These are phyloP conservation scores for Medicago arabica DNA, from an alignment of 306 rosid species.

Conservation along the genomic window DNA sequence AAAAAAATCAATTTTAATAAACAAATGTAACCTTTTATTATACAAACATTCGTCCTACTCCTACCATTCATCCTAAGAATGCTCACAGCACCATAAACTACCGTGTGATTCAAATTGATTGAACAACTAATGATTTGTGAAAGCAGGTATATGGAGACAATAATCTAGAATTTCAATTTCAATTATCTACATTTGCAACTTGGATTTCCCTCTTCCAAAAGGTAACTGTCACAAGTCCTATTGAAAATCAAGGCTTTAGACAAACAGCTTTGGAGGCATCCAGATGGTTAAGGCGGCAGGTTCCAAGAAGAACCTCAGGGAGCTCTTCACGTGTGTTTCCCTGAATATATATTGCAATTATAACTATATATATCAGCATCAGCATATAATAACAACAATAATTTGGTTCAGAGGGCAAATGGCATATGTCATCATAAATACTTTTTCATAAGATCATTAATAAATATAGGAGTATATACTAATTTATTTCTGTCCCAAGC, in stretches of 20 bases:
- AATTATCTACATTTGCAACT: conserved; percentile 44
- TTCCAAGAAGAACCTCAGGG: conserved; percentile 88
- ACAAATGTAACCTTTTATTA: conserved; percentile 33
- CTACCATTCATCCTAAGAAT: conserved; percentile 44
- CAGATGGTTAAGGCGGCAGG: conserved; percentile 87
- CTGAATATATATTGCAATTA: conserved; percentile 52
- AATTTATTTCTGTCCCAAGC: not conserved
- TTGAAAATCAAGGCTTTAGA: conserved; percentile 54
- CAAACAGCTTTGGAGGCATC: conserved; percentile 75
- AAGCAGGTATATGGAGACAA: conserved; percentile 42
- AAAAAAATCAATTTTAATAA: conserved; percentile 20
- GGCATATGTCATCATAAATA: conserved; percentile 1
- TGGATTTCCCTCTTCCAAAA: conserved; percentile 28
- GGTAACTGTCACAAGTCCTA: not conserved
- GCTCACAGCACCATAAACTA: conserved; percentile 48
- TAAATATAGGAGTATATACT: conserved; percentile 27
- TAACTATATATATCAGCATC: not conserved
- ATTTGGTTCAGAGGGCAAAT: conserved; percentile 7
- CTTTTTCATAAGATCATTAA: conserved; percentile 9
- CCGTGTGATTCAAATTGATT: conserved; percentile 43
- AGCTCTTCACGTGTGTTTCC: conserved; percentile 91
- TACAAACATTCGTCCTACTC: conserved; percentile 38
- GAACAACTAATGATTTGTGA: conserved; percentile 55
- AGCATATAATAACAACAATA: conserved; percentile 6
- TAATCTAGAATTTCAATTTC: conserved; percentile 36